Evolutionary conservation across 805 yeast genomes (phyloP), one percentile per base, ranked within the genome.

Genomic region (Zygosaccharomyces lentus): DNA sequence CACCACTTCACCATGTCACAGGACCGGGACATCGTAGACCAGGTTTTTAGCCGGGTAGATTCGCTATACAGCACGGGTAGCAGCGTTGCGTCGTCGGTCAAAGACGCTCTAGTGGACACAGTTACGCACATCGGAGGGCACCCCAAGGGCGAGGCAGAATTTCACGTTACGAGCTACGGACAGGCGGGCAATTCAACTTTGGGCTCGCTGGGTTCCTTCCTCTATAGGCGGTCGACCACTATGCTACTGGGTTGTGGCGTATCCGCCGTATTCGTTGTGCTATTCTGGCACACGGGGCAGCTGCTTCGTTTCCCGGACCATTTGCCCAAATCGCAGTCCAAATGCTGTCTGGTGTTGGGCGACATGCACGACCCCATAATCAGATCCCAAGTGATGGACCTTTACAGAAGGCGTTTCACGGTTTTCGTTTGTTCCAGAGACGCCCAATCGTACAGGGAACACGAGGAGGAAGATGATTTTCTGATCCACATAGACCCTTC

Each of bases 331-430:
- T 31, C 46, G 12, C 51, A 53, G 26, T n/a, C 47, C 1, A 44
- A 47, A 23, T 52, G 56, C 39, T 57, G 64, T 2, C 44, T 65
- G 23, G 50, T 64, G 2, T 50, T 66, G 4, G 69, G 70, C 1
- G 62, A 63, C 41, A 59, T 61, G 57, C 59, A 57, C 17, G 68
- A 66, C 52, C 68, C 71, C 5, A 57, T 64, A 8, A 54, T 67
- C 2, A 59, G 68, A 40, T 56, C 61, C 10, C 66, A 65, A 46
- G 68, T 64, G 2, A 57, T 62, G 56, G 70, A 66, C 47, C 51
- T 66, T 15, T 62, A 64, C 45, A 55, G 63, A 41, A 62, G 68
- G 46, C 54, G 65, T 17, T 66, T 57, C 36, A 56, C 57, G 6
- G 59, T 66, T 3, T 63, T 62, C 37, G 57, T 66, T 10, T 63